Conservation (phyloP, 2,329 filamentous ascomycete genomes). For the Fonsecaea multimorphosa region DNA sequence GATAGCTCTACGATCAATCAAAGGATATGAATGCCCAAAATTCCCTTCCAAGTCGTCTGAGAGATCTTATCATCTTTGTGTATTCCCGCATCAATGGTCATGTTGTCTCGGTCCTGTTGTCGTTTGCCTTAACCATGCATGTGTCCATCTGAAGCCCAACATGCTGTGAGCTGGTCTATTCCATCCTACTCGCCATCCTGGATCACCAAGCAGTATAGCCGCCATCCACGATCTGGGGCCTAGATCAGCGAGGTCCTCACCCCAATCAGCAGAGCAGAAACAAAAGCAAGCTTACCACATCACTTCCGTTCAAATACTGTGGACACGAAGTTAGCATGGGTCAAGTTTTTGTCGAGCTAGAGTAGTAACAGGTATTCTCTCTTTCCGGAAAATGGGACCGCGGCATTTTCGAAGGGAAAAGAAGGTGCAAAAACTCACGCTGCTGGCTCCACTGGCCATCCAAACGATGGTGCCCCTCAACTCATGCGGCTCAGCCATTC, state of each 20-base stretch:
- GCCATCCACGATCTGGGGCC: slow-evolving; percentile 31
- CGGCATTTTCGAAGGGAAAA: not conserved
- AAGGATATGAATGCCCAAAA: slow-evolving; percentile 23
- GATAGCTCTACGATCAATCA: slow-evolving; percentile 21
- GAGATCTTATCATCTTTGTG: not conserved
- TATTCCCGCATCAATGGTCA: not conserved
- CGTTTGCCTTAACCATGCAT: not conserved
- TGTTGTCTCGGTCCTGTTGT: not conserved
- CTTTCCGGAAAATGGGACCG: not conserved
- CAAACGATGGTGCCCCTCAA: slow-evolving; percentile 46
- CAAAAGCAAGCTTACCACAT: slow-evolving; percentile 28
- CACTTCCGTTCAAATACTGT: slow-evolving; percentile 27
- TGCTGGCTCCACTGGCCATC: slow-evolving; percentile 34
- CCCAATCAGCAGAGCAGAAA: not conserved
- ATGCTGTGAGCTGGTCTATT: not conserved
- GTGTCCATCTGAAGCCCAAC: not conserved
- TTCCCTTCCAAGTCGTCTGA: not conserved
- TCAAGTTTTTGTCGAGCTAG: not conserved
- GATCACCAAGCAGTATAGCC: slow-evolving; percentile 29
- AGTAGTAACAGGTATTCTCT: not conserved
- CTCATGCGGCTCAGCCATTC: slow-evolving; percentile 49
- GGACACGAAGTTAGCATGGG: not conserved
- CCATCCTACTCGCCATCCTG: not conserved
- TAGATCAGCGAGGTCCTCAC: slow-evolving; percentile 8
- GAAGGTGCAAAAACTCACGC: not conserved